phyloP scores from a whole-genome alignment of 305 asterid species.

The Withania somnifera region DNA sequence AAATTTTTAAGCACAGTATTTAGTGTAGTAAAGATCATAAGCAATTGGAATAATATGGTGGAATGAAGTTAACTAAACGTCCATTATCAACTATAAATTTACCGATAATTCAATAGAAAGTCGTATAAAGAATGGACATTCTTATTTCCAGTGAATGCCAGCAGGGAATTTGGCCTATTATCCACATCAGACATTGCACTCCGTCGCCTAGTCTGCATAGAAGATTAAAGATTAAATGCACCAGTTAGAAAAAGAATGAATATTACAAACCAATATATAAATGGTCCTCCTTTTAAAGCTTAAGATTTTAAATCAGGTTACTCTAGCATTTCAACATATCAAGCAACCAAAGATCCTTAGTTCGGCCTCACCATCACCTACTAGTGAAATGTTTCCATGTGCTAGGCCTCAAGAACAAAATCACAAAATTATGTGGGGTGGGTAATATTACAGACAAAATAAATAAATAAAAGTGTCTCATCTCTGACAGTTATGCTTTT shows the following conservation, averaged over 20 bases:
- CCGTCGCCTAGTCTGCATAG: constrained; percentile 51
- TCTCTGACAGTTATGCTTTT: background rate
- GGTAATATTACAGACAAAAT: background rate
- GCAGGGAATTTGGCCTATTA: constrained; percentile 67
- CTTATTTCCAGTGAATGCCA: constrained; percentile 59
- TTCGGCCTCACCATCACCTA: background rate
- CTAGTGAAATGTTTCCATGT: background rate
- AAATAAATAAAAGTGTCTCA: background rate
- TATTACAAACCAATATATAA: background rate
- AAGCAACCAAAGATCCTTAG: background rate
- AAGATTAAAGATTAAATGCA: constrained; percentile 11
- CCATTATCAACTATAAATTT: background rate
- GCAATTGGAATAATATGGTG: background rate
- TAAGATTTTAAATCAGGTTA: background rate
- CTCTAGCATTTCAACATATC: background rate
- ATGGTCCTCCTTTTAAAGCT: background rate
- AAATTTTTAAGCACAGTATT: constrained; percentile 10
- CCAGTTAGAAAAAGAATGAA: background rate
- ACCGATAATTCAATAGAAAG: constrained; percentile 71
- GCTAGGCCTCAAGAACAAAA: background rate
- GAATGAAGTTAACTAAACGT: background rate
- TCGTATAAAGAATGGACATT: constrained; percentile 70
- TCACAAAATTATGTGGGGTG: background rate
- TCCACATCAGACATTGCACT: constrained; percentile 51
- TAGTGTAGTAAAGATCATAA: constrained; percentile 5